These are phyloP conservation scores for Hymenoscyphus occultus DNA, from an alignment of 2,329 filamentous ascomycete genomes.

Conservation along the genomic window DNA sequence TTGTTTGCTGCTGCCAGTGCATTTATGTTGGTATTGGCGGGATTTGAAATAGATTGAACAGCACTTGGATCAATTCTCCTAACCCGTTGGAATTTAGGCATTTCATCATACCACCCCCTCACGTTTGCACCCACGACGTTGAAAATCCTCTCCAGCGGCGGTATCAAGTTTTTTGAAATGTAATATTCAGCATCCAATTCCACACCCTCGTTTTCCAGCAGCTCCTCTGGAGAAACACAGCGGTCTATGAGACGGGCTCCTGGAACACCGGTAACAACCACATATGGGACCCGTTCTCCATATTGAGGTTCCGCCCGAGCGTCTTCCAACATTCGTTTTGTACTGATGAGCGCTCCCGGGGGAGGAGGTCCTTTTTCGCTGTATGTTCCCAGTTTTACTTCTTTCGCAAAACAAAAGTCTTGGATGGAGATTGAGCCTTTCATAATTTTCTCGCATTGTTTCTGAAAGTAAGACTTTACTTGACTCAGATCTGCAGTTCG, in stretches of 20 bases:
- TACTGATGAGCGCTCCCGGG: constrained; percentile 84
- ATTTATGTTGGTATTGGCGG: neutral
- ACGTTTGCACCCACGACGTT: constrained; percentile 94
- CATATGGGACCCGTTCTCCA: constrained; percentile 91
- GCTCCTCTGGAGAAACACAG: constrained; percentile 80
- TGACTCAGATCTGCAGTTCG: constrained; percentile 83
- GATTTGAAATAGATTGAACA: neutral
- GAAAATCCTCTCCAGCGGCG: constrained; percentile 92
- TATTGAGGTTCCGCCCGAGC: constrained; percentile 87
- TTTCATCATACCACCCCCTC: constrained; percentile 88
- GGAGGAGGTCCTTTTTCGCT: constrained; percentile 76
- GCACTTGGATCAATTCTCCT: constrained; percentile 44
- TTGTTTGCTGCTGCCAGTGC: constrained; percentile 27
- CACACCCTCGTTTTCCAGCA: constrained; percentile 72
- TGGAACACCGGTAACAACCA: constrained; percentile 85
- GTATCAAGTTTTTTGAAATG: constrained; percentile 92
- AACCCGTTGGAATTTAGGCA: constrained; percentile 85
- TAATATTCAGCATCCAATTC: constrained; percentile 95
- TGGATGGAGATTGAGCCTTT: constrained; percentile 82
- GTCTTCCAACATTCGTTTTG: constrained; percentile 81
- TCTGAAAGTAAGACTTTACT: constrained; percentile 86
- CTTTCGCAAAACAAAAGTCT: constrained; percentile 92
- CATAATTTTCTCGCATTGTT: constrained; percentile 91
- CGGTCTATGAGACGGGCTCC: constrained; percentile 83
- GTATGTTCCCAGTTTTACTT: constrained; percentile 88